phyloP scores from a whole-genome alignment of 108 stramenopile species.

The Discostella pseudostelligera region DNA sequence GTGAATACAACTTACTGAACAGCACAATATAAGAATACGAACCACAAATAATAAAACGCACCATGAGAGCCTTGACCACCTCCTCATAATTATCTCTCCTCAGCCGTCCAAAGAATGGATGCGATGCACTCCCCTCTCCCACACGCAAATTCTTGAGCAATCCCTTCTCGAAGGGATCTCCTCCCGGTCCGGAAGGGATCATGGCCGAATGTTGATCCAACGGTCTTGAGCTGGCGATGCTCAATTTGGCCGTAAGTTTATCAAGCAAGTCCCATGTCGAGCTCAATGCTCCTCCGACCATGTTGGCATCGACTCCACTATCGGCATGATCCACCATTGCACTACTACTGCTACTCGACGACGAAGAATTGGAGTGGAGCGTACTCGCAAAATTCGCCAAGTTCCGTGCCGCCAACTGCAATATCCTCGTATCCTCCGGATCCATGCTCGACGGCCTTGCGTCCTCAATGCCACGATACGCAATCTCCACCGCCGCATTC shows the following conservation, averaged over 20 bases:
- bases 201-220: slow-evolving; percentile 74
- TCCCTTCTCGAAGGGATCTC: slow-evolving; percentile 65
- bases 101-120: slow-evolving; percentile 90
- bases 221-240: slow-evolving; percentile 73
- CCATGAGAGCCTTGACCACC: slow-evolving; percentile 83
- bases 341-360: too few relatives aligned
- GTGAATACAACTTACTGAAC: too few relatives aligned
- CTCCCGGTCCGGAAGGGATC: slow-evolving; percentile 52
- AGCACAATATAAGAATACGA: not conserved
- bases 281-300: slow-evolving; percentile 65
- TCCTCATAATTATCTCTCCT: slow-evolving; percentile 91
- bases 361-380: slow-evolving; percentile 42
- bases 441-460: slow-evolving; percentile 81
- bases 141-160: slow-evolving; percentile 59
- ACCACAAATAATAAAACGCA: not conserved
- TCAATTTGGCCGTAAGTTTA: slow-evolving; percentile 71
- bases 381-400: slow-evolving; percentile 84
- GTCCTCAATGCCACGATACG: slow-evolving; percentile 74
- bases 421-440: slow-evolving; percentile 85
- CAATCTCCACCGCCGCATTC: slow-evolving; percentile 86
- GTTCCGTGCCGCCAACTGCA: slow-evolving; percentile 83
- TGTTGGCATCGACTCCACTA: not conserved
- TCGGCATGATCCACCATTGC: not conserved
- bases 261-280: slow-evolving; percentile 84
- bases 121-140: slow-evolving; percentile 78